These are phyloP conservation scores for Trichoderma breve DNA, from an alignment of 2,329 filamentous ascomycete species.

Conservation along the genomic window DNA sequence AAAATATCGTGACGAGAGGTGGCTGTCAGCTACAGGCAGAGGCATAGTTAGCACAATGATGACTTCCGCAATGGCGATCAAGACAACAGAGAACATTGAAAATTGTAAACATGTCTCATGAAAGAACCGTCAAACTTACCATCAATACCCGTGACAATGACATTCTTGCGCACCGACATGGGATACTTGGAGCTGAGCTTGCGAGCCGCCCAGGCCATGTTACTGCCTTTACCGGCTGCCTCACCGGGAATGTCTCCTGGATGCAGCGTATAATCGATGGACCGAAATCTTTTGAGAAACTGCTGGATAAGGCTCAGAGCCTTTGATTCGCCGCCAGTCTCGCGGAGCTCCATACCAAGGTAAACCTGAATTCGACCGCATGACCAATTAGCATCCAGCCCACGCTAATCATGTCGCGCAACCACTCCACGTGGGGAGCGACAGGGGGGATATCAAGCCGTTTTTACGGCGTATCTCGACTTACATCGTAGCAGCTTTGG, in stretches of 20 bases:
- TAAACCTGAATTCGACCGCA: slow-evolving; percentile 52
- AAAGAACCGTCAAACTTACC: slow-evolving; percentile 47
- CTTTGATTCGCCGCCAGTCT: slow-evolving; percentile 59
- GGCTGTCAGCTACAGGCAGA: slow-evolving; percentile 60
- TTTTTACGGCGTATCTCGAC: slow-evolving; percentile 33
- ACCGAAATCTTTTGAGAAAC: slow-evolving; percentile 63
- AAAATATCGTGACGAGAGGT: slow-evolving; percentile 68
- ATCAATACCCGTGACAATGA: slow-evolving; percentile 70
- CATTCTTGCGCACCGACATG: slow-evolving; percentile 52
- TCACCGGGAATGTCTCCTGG: slow-evolving; percentile 64
- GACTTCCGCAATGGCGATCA: background rate
- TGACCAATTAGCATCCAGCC: background rate
- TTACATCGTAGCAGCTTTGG: slow-evolving; percentile 64
- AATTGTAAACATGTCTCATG: background rate
- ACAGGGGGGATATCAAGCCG: background rate
- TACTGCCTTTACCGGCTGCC: slow-evolving; percentile 72
- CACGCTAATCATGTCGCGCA: background rate
- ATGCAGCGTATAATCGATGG: slow-evolving; percentile 66
- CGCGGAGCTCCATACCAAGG: slow-evolving; percentile 70
- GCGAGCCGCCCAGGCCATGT: slow-evolving; percentile 67
- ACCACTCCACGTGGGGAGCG: background rate
- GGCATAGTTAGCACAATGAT: background rate
- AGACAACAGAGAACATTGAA: background rate
- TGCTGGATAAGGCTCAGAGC: slow-evolving; percentile 60
- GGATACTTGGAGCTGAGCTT: slow-evolving; percentile 63